Evolutionary conservation across 116 monocot genomes (phyloP).

Genomic region (Cymodocea nodosa): DNA sequence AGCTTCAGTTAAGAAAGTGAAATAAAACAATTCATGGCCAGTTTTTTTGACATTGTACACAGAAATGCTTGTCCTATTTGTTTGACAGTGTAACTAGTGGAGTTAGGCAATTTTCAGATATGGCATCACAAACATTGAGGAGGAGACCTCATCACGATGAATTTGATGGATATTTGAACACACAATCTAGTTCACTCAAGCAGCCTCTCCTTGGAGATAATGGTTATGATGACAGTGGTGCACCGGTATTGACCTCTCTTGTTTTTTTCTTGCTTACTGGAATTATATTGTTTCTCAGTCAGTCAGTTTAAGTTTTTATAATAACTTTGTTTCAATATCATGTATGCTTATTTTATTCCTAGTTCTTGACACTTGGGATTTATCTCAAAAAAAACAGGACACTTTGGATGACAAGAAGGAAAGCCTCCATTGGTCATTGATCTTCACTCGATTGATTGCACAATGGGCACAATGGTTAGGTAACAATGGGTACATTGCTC

Average conservation of each 20-base stretch:
- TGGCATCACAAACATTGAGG: constrained; percentile 62
- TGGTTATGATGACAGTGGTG: constrained; percentile 9
- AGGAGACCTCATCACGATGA: constrained; percentile 64
- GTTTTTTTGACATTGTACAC: too few species aligned
- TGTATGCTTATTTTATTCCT: constrained; percentile 2
- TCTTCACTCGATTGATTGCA: constrained; percentile 65
- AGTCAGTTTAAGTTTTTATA: not conserved
- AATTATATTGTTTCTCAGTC: not conserved
- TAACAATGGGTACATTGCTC: constrained; percentile 10
- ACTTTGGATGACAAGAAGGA: constrained; percentile 53
- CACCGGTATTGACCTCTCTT: constrained; percentile 26
- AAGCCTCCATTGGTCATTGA: constrained; percentile 55
- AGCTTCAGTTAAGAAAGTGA: too few species aligned
- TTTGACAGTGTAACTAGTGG: too few species aligned
- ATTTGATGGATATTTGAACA: constrained; percentile 46
- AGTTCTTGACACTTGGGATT: constrained; percentile 13
- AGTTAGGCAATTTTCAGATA: constrained; percentile 3
- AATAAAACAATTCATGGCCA: too few species aligned
- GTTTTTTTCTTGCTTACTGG: not conserved
- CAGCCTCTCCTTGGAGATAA: constrained; percentile 69
- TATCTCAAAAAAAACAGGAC: constrained; percentile 18
- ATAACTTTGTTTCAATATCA: not conserved
- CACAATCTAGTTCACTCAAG: constrained; percentile 26
- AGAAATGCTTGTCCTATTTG: too few species aligned
- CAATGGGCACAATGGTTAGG: constrained; percentile 96